These are phyloP conservation scores for Serendipita sp. DNA, from an alignment of 768 basidiomycete species.

Conservation along the genomic window DNA sequence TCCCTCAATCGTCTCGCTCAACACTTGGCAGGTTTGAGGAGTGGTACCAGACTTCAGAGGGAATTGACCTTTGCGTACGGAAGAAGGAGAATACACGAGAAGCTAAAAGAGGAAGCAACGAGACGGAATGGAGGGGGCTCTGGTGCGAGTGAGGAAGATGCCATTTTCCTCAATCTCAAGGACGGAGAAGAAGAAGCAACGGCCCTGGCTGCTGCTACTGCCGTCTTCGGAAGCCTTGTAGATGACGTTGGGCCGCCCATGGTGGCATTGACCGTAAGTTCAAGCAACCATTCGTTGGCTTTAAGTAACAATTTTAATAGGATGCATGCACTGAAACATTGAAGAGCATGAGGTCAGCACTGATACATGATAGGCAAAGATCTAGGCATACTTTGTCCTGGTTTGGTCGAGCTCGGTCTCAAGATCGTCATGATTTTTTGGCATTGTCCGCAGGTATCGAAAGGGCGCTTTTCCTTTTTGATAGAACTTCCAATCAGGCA, in stretches of 20 bases:
- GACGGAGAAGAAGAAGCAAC: constrained; percentile 25
- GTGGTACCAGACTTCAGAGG: constrained; percentile 70
- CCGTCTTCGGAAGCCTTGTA: constrained; percentile 62
- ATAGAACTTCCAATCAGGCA: constrained; percentile 72
- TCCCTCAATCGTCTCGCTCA: constrained; percentile 83
- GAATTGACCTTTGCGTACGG: constrained; percentile 53
- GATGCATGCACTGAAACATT: constrained; percentile 44
- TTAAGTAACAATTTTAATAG: constrained; percentile 23
- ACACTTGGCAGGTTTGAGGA: constrained; percentile 78
- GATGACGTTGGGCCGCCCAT: constrained; percentile 69
- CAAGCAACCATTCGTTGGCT: neutral
- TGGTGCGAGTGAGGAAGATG: constrained; percentile 2
- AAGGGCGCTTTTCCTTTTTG: constrained; percentile 54
- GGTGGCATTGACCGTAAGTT: constrained; percentile 56
- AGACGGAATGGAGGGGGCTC: neutral
- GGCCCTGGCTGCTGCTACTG: constrained; percentile 47
- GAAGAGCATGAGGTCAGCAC: constrained; percentile 47
- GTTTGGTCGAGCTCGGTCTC: neutral
- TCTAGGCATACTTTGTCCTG: neutral
- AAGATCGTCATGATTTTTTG: constrained; percentile 37
- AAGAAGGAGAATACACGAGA: constrained; percentile 26
- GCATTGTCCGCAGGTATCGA: constrained; percentile 52
- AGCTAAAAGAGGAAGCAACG: neutral
- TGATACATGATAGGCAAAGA: constrained; percentile 22
- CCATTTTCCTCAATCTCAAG: constrained; percentile 12